phyloP scores from a whole-genome alignment of 805 yeast species.

The Kockiozyma suomiensis region DNA sequence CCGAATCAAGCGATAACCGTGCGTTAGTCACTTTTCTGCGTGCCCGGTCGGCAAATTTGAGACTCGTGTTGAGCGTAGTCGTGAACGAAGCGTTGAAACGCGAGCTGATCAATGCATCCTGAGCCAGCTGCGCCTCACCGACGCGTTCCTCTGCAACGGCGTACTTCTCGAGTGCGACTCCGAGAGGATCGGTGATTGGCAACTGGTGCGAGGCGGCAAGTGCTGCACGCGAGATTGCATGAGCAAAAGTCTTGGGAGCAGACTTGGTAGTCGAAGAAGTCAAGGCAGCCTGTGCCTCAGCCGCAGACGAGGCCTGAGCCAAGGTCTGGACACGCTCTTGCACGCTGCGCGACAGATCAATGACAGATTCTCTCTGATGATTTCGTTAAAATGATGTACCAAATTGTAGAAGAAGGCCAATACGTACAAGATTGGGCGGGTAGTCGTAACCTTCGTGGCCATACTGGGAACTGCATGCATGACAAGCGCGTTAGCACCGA shows the following conservation, averaged over 20 bases:
- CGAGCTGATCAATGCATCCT: slow-evolving; percentile 70
- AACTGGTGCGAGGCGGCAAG: slow-evolving; percentile 52
- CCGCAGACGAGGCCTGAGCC: slow-evolving; percentile 71
- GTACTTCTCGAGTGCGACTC: slow-evolving; percentile 65
- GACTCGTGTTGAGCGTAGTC: slow-evolving; percentile 61
- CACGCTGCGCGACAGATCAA: slow-evolving; percentile 68
- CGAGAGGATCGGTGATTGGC: slow-evolving; percentile 54
- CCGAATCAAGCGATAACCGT: slow-evolving; percentile 76
- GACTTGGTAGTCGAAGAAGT: slow-evolving; percentile 52
- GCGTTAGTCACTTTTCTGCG: slow-evolving; percentile 77
- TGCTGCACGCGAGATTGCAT: slow-evolving; percentile 78
- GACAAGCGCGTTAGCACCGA: slow-evolving; percentile 20
- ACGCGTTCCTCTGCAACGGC: slow-evolving; percentile 71
- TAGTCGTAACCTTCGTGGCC: slow-evolving; percentile 82
- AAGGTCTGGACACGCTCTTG: slow-evolving; percentile 65
- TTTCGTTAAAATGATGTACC: background rate
- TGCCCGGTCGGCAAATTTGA: slow-evolving; percentile 65
- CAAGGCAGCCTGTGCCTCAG: slow-evolving; percentile 80
- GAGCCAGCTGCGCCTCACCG: slow-evolving; percentile 80
- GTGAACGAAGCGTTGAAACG: slow-evolving; percentile 70
- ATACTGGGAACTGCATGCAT: slow-evolving; percentile 49
- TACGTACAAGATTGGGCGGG: slow-evolving; percentile 60
- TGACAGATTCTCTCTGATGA: slow-evolving; percentile 66
- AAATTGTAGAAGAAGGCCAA: background rate
- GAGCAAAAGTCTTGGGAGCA: slow-evolving; percentile 78